Percentiles rank a stretch among this genome's conserved stretches.
Conservation (phyloP, 441 rosid genomes). For the Eruca vesicaria region DNA sequence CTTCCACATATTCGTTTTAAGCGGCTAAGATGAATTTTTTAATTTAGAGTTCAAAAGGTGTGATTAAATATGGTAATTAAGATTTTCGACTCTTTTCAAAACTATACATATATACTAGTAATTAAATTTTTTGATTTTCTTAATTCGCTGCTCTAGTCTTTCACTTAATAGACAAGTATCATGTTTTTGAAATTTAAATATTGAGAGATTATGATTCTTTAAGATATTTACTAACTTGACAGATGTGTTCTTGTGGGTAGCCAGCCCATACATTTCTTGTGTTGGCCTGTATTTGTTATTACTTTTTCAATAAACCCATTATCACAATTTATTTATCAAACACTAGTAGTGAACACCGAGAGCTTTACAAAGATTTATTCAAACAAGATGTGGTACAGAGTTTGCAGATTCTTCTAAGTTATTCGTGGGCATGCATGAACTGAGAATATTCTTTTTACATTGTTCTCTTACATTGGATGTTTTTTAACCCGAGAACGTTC, state of each 20-base stretch:
- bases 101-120: not conserved
- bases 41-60: constrained; percentile 13
- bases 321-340: not conserved
- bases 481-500: not conserved
- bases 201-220: constrained; percentile 8
- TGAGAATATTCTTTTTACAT: not conserved
- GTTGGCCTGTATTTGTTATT: not conserved
- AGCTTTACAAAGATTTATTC: constrained; percentile 16
- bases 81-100: not conserved
- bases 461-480: not conserved
- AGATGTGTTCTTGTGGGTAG: constrained; percentile 22
- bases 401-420: not conserved
- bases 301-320: not conserved
- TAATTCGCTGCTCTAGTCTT: not conserved
- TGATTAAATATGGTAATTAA: constrained; percentile 23
- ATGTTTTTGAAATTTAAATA: not conserved
- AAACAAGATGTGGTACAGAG: not conserved
- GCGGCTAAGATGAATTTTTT: constrained; percentile 17
- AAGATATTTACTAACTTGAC: constrained; percentile 18
- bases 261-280: constrained; percentile 20
- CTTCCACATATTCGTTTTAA: constrained; percentile 2
- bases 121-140: not conserved
- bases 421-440: not conserved
- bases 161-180: not conserved
- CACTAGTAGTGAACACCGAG: not conserved